phyloP scores from a whole-genome alignment of 441 rosid species.

The Lepidium campestre region DNA sequence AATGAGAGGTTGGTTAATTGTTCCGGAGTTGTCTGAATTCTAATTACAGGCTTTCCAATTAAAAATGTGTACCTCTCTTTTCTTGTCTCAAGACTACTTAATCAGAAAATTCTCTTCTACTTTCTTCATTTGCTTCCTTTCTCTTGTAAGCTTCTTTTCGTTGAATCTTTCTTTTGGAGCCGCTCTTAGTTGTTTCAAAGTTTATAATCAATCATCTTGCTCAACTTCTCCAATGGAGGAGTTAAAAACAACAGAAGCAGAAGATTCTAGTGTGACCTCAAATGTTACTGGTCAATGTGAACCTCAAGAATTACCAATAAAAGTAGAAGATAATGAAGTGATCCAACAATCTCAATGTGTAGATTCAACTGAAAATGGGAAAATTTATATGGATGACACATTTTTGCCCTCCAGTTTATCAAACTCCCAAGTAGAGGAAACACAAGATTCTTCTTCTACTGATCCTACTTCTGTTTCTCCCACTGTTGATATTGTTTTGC shows the following conservation, averaged over 20 bases:
- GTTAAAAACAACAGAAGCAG: conserved; percentile 36
- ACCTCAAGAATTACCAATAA: conserved; percentile 6
- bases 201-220: too few relatives aligned
- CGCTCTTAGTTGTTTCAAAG: not conserved
- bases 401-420: conserved; percentile 27
- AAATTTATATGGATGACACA: conserved; percentile 30
- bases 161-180: not conserved
- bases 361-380: conserved; percentile 21
- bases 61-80: conserved; percentile 14
- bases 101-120: not conserved
- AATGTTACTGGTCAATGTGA: conserved; percentile 23
- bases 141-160: not conserved
- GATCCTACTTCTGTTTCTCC: not conserved
- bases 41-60: conserved; percentile 7
- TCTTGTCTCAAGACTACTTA: conserved; percentile 2
- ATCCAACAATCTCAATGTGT: conserved; percentile 28
- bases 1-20: conserved; percentile 14
- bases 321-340: not conserved
- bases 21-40: not conserved
- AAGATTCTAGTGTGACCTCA: conserved; percentile 26
- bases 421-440: conserved; percentile 12
- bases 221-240: conserved; percentile 59
- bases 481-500: conserved; percentile 17
- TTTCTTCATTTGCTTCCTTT: conserved; percentile 2
- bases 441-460: not conserved